Conservation (phyloP, 2,329 filamentous ascomycete genomes). For the Magnaporthiopsis rhizophila region DNA sequence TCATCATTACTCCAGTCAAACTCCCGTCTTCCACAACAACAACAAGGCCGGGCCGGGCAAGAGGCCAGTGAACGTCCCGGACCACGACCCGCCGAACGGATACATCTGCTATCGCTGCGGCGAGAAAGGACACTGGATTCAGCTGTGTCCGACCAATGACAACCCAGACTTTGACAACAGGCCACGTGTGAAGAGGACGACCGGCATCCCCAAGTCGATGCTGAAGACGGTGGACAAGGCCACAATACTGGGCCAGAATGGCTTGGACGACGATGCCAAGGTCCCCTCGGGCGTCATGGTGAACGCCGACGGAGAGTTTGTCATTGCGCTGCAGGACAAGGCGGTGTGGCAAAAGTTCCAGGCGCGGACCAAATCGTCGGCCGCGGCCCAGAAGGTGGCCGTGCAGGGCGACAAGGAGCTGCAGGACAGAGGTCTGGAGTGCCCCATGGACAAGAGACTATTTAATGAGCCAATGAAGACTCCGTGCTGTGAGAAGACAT, state of each 20-base stretch:
- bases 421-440: constrained; percentile 81
- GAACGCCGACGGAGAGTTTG: constrained; percentile 94
- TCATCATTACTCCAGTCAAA: constrained; percentile 38
- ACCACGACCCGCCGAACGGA: constrained; percentile 84
- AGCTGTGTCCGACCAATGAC: constrained; percentile 96
- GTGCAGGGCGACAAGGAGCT: constrained; percentile 77
- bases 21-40: constrained; percentile 45
- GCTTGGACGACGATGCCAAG: constrained; percentile 68
- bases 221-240: constrained; percentile 94
- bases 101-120: constrained; percentile 96
- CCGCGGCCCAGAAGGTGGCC: constrained; percentile 71
- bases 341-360: constrained; percentile 96
- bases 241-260: constrained; percentile 54
- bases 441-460: constrained; percentile 93
- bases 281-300: constrained; percentile 90
- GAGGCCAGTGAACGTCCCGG: constrained; percentile 67
- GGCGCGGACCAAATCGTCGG: constrained; percentile 82
- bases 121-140: constrained; percentile 99
- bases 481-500: constrained; percentile 95
- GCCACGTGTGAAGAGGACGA: constrained; percentile 89
- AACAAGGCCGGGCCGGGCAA: constrained; percentile 53
- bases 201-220: constrained; percentile 92
- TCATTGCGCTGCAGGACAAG: constrained; percentile 92
- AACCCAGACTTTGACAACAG: constrained; percentile 93
- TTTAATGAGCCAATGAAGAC: constrained; percentile 99